Percentiles rank a stretch among this genome's conserved stretches.
Evolutionary conservation across 305 asterid genomes (phyloP).

Genomic region (Solanum hybrid): DNA sequence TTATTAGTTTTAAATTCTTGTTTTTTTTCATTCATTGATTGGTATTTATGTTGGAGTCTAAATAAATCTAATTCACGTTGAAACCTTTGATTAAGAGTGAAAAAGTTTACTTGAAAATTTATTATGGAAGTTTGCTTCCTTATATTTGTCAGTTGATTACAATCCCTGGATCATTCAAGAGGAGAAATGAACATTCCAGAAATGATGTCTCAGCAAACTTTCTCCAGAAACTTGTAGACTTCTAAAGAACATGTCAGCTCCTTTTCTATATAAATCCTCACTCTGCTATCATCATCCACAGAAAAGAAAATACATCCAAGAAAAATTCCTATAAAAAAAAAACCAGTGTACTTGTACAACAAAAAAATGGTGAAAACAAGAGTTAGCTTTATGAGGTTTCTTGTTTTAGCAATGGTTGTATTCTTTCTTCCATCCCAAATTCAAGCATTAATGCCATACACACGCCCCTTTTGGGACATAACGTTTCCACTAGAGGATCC

Average conservation of each 20-base stretch:
- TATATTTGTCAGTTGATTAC: neutral
- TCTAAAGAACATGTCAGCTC: neutral
- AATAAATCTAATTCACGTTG: too few species aligned
- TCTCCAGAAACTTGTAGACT: neutral
- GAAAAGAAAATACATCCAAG: neutral
- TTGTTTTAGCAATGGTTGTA: conserved; percentile 13
- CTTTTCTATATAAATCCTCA: neutral
- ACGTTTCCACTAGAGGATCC: conserved; percentile 46
- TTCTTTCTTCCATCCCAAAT: conserved; percentile 13
- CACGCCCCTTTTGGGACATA: conserved; percentile 22
- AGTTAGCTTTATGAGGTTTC: neutral
- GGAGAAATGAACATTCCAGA: neutral
- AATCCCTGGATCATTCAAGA: neutral
- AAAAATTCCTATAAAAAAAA: neutral
- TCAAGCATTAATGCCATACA: conserved; percentile 42
- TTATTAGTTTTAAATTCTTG: neutral
- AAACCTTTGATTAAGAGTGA: too few species aligned
- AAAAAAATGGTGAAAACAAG: conserved; percentile 14
- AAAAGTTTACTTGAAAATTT: too few species aligned
- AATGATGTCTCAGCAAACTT: neutral
- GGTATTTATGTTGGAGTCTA: neutral
- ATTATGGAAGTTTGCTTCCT: neutral
- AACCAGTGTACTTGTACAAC: neutral
- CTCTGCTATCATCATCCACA: neutral
- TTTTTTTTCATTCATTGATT: neutral